Evolutionary conservation across 305 asterid species (phyloP).

Genomic region (Solanum hybrid): DNA sequence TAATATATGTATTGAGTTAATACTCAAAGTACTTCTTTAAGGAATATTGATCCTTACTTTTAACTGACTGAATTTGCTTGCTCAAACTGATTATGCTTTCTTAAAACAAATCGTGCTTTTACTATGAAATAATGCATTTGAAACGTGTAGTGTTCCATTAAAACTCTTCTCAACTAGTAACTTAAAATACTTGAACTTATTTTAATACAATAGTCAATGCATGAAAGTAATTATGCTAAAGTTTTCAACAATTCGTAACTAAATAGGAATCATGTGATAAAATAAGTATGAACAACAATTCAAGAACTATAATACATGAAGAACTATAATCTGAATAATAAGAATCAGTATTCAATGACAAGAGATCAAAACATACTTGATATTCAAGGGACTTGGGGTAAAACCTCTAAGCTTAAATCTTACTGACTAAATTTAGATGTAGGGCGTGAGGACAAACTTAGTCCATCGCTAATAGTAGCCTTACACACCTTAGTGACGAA

Average conservation of each 20-base stretch:
- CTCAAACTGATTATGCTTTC: neutral
- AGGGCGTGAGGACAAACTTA: too few species aligned
- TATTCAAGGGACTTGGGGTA: neutral
- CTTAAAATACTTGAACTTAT: neutral
- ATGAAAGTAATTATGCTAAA: neutral
- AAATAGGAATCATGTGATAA: neutral
- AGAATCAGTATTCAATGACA: neutral
- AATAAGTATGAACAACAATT: neutral
- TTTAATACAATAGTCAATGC: neutral
- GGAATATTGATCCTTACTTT: too few species aligned
- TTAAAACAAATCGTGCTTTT: too few species aligned
- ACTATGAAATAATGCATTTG: neutral
- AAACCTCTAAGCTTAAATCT: neutral
- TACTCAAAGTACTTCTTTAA: too few species aligned
- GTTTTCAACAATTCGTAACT: neutral
- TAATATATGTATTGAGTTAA: too few species aligned
- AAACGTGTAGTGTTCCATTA: neutral
- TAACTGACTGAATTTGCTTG: too few species aligned
- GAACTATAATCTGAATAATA: neutral
- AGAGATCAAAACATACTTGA: neutral
- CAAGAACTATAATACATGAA: neutral
- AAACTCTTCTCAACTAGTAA: neutral
- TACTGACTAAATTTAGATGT: neutral
- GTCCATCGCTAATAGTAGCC: neutral
- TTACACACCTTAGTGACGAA: neutral